Percentiles rank a stretch among this genome's conserved stretches.
Conservation (phyloP, 352 stramenopile species). For the Phytophthora foliorum region DNA sequence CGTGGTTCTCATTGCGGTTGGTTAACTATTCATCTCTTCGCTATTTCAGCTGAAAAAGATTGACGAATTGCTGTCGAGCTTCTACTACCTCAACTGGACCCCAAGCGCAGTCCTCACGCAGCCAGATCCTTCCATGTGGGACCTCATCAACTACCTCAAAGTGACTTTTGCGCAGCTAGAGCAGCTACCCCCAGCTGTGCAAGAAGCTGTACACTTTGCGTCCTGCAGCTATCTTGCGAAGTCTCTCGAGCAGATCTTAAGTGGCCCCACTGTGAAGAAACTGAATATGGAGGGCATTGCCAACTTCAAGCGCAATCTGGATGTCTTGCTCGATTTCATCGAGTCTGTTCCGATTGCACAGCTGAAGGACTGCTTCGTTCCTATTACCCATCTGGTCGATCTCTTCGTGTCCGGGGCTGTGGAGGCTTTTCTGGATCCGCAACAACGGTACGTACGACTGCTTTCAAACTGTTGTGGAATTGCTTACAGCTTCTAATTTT, state of each 20-base stretch:
- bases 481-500: constrained; percentile 2
- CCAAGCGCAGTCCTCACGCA: constrained; percentile 64
- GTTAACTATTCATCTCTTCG: not conserved
- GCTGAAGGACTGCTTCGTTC: constrained; percentile 72
- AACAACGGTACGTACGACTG: constrained; percentile 50
- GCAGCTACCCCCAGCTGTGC: constrained; percentile 61
- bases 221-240: constrained; percentile 86
- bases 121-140: constrained; percentile 82
- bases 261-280: constrained; percentile 68
- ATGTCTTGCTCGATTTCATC: constrained; percentile 76
- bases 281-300: constrained; percentile 75
- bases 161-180: constrained; percentile 77
- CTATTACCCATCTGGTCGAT: constrained; percentile 72
- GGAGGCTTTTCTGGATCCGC: constrained; percentile 70
- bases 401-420: constrained; percentile 70
- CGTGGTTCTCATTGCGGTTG: not conserved
- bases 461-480: constrained; percentile 6
- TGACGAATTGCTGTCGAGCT: constrained; percentile 76
- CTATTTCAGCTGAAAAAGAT: constrained; percentile 80
- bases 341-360: constrained; percentile 67
- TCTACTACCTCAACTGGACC: constrained; percentile 85
- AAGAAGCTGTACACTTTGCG: constrained; percentile 80
- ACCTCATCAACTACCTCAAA: constrained; percentile 89
- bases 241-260: constrained; percentile 76
- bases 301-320: constrained; percentile 84